These are phyloP conservation scores for Urochloa ruziziensis DNA, from an alignment of 176 grass and related monocot species.

Conservation along the genomic window DNA sequence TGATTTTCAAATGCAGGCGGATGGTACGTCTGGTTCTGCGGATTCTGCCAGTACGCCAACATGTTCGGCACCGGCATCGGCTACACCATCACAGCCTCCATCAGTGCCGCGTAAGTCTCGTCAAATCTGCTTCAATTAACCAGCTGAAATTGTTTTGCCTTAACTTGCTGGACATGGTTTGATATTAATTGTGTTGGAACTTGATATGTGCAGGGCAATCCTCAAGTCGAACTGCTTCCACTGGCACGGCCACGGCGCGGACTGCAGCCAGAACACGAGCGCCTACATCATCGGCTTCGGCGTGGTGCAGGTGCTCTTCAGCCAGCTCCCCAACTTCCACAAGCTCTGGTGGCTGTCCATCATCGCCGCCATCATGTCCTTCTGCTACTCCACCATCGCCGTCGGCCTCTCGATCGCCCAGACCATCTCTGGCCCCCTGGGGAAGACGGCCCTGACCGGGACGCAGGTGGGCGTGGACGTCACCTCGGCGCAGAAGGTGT, in stretches of 20 bases:
- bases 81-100: slow-evolving; percentile 86
- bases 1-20: slow-evolving; percentile 32
- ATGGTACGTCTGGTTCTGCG: slow-evolving; percentile 63
- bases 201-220: slow-evolving; percentile 28
- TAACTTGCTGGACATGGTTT: neutral
- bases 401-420: slow-evolving; percentile 60
- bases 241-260: slow-evolving; percentile 37
- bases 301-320: slow-evolving; percentile 63
- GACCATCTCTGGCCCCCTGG: slow-evolving; percentile 32
- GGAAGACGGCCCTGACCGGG: slow-evolving; percentile 58
- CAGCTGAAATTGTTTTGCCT: neutral
- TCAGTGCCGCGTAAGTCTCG: slow-evolving; percentile 56
- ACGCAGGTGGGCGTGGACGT: slow-evolving; percentile 74
- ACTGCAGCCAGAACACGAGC: slow-evolving; percentile 62
- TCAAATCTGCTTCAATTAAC: neutral
- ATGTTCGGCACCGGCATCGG: slow-evolving; percentile 77
- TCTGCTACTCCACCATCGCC: slow-evolving; percentile 60
- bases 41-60: slow-evolving; percentile 78
- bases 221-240: slow-evolving; percentile 79
- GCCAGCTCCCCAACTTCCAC: slow-evolving; percentile 76
- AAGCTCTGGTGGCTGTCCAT: slow-evolving; percentile 79
- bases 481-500: slow-evolving; percentile 58
- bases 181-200: no score
- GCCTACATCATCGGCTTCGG: slow-evolving; percentile 78
- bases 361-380: slow-evolving; percentile 82